Base-by-base conservation (phyloP, 768 basidiomycete species). In the Rhodocollybia butyracea region DNA sequence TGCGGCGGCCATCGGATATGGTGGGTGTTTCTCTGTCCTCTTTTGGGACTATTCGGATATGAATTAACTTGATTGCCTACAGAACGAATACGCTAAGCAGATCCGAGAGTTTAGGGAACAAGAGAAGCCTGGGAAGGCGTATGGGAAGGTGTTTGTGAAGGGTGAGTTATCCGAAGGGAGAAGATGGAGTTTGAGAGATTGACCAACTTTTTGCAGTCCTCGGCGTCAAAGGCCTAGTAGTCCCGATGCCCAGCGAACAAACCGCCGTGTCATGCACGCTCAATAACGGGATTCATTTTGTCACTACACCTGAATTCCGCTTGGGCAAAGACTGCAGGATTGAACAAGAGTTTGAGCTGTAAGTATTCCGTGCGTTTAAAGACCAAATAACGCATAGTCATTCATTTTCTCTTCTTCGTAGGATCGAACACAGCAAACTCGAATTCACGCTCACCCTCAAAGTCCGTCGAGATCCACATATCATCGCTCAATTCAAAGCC, bases 231-330 rank as follows among this genome's bases (percentile, higher is more conserved):
- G 81, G 79, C 45, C 75, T 97, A 34, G 76, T 81, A 53, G 73
- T 97, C 30, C 94, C 95, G 1, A 61, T 98, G 29, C 95, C 94
- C 0, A 72, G 74, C n/a, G 78, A 91, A 59, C 71, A 81, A 0
- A 94, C 94, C 0, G 78, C 74, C 26, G 74, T 97, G 56, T 88
- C 86, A 10, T 92, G 92, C 68, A 93, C 92, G 0, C 77, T 98
- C 58, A 97, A 98, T 70, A 98, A 98, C 63, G 95, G 94, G 7
- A 95, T 98, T 47, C 94, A 97, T 69, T 94, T 89, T 60, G 95
- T 98, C 32, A 91, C 90, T 3, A 97, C 92, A 7, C 93, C 90
- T 1, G 89, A 91, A 63, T 82, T 77, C 52, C 74, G 76, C n/a
- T 67, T 94, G 2, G 74, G 68, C 27, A 64, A 68, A 39, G 83